These are phyloP conservation scores for Aspergillus coremiiformis DNA, from an alignment of 495 filamentous ascomycete genomes.

Conservation along the genomic window DNA sequence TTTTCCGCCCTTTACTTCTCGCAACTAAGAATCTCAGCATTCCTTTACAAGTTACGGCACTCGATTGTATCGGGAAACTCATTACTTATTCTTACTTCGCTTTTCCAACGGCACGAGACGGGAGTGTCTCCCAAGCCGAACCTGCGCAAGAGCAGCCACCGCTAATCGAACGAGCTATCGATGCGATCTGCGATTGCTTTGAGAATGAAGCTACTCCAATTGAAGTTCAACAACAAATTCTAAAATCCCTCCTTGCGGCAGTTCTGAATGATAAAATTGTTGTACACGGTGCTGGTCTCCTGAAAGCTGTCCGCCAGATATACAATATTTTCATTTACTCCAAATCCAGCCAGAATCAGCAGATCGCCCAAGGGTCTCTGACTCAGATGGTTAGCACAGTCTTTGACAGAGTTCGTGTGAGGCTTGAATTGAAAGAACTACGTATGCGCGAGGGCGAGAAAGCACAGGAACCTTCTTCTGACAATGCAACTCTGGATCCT, in stretches of 20 bases:
- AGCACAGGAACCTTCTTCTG: constrained; percentile 23
- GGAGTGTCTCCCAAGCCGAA: constrained; percentile 33
- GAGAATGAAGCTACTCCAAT: constrained; percentile 86
- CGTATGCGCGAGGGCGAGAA: constrained; percentile 41
- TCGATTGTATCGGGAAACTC: constrained; percentile 97
- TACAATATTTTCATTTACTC: constrained; percentile 98
- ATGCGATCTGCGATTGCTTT: constrained; percentile 99
- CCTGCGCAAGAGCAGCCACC: constrained; percentile 45
- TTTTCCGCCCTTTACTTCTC: constrained; percentile 84
- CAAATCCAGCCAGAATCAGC: constrained; percentile 84
- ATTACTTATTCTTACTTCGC: constrained; percentile 98
- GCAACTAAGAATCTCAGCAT: constrained; percentile 80
- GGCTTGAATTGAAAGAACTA: constrained; percentile 80
- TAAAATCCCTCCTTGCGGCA: constrained; percentile 90
- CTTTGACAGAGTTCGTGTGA: constrained; percentile 86
- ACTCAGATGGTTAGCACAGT: constrained; percentile 99
- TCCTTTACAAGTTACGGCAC: constrained; percentile 74
- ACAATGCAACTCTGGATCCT: constrained; percentile 31
- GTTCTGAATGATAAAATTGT: constrained; percentile 98
- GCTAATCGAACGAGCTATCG: constrained; percentile 94
- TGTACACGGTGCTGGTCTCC: constrained; percentile 89
- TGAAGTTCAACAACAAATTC: constrained; percentile 93
- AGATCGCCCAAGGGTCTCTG: constrained; percentile 90
- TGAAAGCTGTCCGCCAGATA: constrained; percentile 97
- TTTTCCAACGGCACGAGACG: constrained; percentile 48